Evolutionary conservation across 768 basidiomycete species (phyloP), one percentile per base, ranked within the genome.

Genomic region (Chiua virens): DNA sequence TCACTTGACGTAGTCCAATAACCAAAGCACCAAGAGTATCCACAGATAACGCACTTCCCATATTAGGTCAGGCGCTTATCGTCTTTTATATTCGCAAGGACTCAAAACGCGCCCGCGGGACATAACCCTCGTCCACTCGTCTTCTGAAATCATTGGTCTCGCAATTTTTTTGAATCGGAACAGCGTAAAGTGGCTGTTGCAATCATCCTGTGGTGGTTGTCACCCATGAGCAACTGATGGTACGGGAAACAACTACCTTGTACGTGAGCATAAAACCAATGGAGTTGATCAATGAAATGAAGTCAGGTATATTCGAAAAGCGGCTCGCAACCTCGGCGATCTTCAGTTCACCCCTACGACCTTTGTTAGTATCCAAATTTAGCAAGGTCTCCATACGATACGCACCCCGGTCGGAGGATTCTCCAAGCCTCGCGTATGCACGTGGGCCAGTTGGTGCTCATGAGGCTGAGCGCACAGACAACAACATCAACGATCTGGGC

Each of bases 371-470:
- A 45, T 56, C 46, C 21, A 47, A 4, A 23, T 27, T 35, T 42
- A 34, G 21, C 40, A 42, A 45, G 20, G 34, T 49, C 39, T 42
- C 37, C 20, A 48, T 52, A 30, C 17, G 27, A 27, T 49, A 74
- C 87, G 61, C 60, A 96, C 96, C 80, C 81, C n/a, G 80, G 70
- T 67, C 85, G 88, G 35, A 98, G 74, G 36, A 98, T 81, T 57
- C 97, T 77, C 83, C 91, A 90, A 8, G 90, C 88, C 67, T 99
- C 95, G 23, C 87, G 78, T 23, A 98, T 79, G 60, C 92, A 92
- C 40, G 77, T 78, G n/a, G 90, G 80, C 97, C 97, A 99, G 65
- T 99, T 98, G 15, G 85, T 89, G 28, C 91, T 89, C 97, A 99
- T 99, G 55, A 99, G 75, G 63, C 95, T 98, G 57, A 99, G 77